phyloP scores from a whole-genome alignment of 306 rosid species.

The Canavalia gladiata region DNA sequence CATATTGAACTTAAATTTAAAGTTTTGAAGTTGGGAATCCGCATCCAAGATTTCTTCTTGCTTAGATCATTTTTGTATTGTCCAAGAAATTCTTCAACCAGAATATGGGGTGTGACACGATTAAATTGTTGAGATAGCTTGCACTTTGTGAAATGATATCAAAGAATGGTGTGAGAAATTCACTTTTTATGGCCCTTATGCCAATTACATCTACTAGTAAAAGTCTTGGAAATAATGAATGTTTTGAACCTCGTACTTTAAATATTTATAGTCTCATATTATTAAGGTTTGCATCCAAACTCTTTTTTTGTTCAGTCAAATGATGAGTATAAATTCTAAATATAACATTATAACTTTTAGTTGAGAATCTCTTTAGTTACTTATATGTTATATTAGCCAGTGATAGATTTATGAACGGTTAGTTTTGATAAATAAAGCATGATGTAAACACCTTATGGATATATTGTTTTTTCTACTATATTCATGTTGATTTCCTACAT shows the following conservation, averaged over 20 bases:
- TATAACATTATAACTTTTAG: no score
- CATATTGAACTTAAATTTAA: background rate
- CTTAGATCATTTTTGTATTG: conserved; percentile 29
- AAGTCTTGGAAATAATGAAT: conserved; percentile 90
- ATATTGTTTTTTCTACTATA: no score
- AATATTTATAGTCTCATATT: conserved; percentile 83
- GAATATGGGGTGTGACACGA: conserved; percentile 86
- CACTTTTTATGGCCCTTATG: conserved; percentile 90
- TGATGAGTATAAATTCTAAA: no score
- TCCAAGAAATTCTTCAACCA: conserved; percentile 83
- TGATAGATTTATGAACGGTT: no score
- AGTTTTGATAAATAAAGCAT: no score
- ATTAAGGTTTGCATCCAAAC: conserved; percentile 59
- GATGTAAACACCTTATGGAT: no score
- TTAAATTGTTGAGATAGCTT: conserved; percentile 80
- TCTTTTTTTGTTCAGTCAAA: no score
- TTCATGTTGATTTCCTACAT: no score
- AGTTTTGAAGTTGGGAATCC: background rate
- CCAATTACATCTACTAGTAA: conserved; percentile 94
- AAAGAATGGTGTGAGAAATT: conserved; percentile 74
- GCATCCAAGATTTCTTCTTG: background rate
- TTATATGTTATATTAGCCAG: no score
- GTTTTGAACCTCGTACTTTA: conserved; percentile 91
- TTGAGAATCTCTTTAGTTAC: no score
- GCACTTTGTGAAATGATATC: conserved; percentile 61